Evolutionary conservation across 148 eudicot genomes (phyloP), one percentile per base, ranked within the genome.

Genomic region (Suaeda aralocaspica): DNA sequence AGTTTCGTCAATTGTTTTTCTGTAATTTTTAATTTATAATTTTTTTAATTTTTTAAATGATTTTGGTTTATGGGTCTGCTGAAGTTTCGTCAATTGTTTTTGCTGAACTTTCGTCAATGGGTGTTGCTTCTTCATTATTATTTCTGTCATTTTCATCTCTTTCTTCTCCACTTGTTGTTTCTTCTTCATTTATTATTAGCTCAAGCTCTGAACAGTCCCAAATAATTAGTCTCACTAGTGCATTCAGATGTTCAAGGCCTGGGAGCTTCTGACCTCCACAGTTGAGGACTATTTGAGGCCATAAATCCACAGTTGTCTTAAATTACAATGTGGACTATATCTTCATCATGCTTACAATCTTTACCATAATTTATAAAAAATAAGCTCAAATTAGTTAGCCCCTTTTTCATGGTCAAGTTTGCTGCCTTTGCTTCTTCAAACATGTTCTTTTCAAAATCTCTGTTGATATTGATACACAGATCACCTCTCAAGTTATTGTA

Each of bases 131-230:
- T n/a, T 9, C 46, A 31, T 34, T 49, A 19, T 51, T 19, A 6
- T 28, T 52, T 1, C 64, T 41, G 19, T n/a, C n/a, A n/a, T n/a
- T n/a, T n/a, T n/a, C n/a, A n/a, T n/a, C n/a, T n/a, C n/a, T n/a
- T n/a, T 49, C 19, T 70, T 75, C 83, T 69, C 83, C 83, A 73
- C n/a, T 33, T 80, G 78, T 52, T 64, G 73, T 34, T 77, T 22
- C 31, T 60, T 77, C 19, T 0, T 2, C 75, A 80, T n/a, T 51
- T 8, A 0, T 0, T 18, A 0, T 1, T n/a, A 81, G 53, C 6
- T 2, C 6, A 26, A 81, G 81, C 5, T 55, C 48, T 72, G 74
- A 80, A 81, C 24, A 24, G 1, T 51, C 67, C 79, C 79, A 76
- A 55, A 31, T 48, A 31, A n/a, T n/a, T n/a, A n/a, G n/a, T n/a